phyloP scores from a whole-genome alignment of 257 asterid genomes.

The Solanum ahanhuiri region DNA sequence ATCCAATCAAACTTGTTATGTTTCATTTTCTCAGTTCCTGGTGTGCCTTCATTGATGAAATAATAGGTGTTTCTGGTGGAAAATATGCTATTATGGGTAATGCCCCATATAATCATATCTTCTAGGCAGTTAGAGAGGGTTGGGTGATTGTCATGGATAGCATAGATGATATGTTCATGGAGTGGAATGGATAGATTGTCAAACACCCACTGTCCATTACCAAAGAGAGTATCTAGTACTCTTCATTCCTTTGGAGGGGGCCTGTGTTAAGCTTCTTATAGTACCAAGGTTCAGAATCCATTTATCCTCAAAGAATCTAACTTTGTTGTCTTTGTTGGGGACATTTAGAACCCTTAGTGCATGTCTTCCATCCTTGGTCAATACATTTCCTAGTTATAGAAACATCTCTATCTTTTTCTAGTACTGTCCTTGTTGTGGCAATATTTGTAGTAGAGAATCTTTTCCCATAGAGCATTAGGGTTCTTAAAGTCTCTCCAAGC shows the following conservation, averaged over 20 bases:
- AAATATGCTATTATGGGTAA: neutral
- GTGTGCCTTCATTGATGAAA: neutral
- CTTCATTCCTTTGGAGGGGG: neutral
- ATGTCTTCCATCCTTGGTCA: neutral
- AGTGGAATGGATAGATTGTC: neutral
- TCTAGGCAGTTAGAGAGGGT: neutral
- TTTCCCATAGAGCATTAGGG: neutral
- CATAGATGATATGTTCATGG: neutral
- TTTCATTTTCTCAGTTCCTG: neutral
- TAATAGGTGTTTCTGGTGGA: neutral
- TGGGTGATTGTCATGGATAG: neutral
- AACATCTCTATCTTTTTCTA: neutral
- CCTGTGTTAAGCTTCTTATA: neutral
- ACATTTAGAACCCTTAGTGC: neutral
- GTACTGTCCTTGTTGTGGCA: neutral
- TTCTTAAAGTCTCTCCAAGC: neutral
- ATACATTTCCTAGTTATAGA: neutral
- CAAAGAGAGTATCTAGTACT: neutral
- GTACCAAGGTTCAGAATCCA: neutral
- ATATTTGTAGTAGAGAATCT: neutral
- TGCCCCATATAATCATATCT: neutral
- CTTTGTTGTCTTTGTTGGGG: neutral
- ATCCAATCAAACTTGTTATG: neutral
- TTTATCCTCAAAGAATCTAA: neutral
- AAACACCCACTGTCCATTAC: too few species aligned